These are phyloP conservation scores for Nematocida ausubeli DNA, from an alignment of 371 early-diverging fungal species.

Conservation along the genomic window DNA sequence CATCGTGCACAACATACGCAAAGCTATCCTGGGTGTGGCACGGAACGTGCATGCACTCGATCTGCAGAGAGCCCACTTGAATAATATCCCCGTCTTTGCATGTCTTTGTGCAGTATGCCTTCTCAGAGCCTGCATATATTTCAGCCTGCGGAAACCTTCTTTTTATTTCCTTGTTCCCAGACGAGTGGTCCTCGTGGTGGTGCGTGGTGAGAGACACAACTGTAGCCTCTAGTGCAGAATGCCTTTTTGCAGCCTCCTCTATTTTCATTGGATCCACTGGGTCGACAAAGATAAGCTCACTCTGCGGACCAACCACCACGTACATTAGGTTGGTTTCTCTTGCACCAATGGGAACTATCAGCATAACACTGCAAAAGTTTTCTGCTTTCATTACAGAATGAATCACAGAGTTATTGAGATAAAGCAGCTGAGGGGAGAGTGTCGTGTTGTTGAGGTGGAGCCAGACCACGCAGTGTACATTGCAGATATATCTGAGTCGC, in stretches of 20 bases:
- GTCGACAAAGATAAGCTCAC: constrained; percentile 25
- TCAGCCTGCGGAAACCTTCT: constrained; percentile 38
- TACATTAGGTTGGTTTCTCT: constrained; percentile 58
- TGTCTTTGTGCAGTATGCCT: neutral
- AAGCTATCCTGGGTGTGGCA: constrained; percentile 66
- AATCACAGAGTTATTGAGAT: constrained; percentile 43
- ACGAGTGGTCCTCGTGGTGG: constrained; percentile 64
- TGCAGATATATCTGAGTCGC: constrained; percentile 17
- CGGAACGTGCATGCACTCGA: constrained; percentile 59
- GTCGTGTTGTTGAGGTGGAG: neutral
- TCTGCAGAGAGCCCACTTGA: constrained; percentile 8
- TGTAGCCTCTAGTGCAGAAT: neutral
- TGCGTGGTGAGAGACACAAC: constrained; percentile 64
- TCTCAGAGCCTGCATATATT: constrained; percentile 37
- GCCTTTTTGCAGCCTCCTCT: neutral
- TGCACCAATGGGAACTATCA: constrained; percentile 11
- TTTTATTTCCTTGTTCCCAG: constrained; percentile 56
- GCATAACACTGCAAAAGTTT: constrained; percentile 16
- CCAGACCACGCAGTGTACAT: constrained; percentile 37
- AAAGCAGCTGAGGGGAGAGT: constrained; percentile 24
- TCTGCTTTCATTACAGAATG: constrained; percentile 16
- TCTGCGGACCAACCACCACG: constrained; percentile 8
- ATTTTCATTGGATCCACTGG: constrained; percentile 34
- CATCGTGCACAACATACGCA: constrained; percentile 47
- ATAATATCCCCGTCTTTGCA: constrained; percentile 34